Evolutionary conservation across 23 red algal species (phyloP), one percentile per base, ranked within the genome.

Genomic region (Gracilariopsis chorda): DNA sequence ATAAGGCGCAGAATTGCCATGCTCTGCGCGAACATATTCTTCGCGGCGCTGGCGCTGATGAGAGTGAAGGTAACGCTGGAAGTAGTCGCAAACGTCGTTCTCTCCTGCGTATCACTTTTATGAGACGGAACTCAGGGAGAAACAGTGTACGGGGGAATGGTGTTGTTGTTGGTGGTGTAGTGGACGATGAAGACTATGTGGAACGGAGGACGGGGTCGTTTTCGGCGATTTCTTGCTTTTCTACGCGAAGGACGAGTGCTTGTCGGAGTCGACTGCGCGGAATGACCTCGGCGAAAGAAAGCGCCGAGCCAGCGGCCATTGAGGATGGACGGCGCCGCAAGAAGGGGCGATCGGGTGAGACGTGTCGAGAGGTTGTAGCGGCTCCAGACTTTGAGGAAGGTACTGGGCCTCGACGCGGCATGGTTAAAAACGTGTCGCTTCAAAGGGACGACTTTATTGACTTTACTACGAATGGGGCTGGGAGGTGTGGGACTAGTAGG

Each of bases 391-490:
- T 84, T 32, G 60, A 69, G 7, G 60, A 17, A 1, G 35, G 0
- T 11, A 39, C 44, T 12, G 10, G 35, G 36, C 33, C 33, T 37
- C 16, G 35, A 74, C 80, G 58, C 57, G 43, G 73, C 43, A 88
- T 88, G 46, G 84, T 88, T 20, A 75, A 77, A 19, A 77, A 88
- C 56, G 48, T 88, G 7, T 88, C 84, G n/a, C 48, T 88, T 45
- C 84, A 88, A 34, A 40, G 46, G 23, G 84, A 88, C 56, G 84
- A 88, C 33, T 88, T 61, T 42, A 88, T 88, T 9, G 84, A 88
- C 36, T 88, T 88, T 43, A 65, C 84, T 29, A 88, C 84, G 0
- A 88, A 77, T 39, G 63, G 49, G 44, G 76, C 46, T 11, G 19
- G 84, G 19, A 52, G 40, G 41, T 4, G 14, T 9, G 44, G 43